Conservation (phyloP, 2,329 filamentous ascomycete species). For the Sporothrix luriei region DNA sequence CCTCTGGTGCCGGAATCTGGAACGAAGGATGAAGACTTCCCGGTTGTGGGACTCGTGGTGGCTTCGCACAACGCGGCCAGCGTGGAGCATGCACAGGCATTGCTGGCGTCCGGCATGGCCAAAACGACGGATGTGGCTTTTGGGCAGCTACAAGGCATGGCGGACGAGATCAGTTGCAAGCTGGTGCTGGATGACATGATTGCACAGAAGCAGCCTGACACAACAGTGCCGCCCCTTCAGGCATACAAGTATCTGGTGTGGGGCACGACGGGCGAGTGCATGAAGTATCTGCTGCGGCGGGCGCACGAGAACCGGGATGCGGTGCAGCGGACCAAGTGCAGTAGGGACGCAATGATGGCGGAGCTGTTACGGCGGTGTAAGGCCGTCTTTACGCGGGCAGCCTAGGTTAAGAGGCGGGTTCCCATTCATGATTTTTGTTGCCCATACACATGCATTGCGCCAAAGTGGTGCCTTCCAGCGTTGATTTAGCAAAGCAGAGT, state of each 20-base stretch:
- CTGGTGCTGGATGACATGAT: conserved; percentile 44
- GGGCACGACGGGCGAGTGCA: conserved; percentile 75
- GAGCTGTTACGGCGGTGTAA: conserved; percentile 63
- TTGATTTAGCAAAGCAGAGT: conserved; percentile 17
- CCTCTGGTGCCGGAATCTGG: conserved; percentile 49
- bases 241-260: conserved; percentile 70
- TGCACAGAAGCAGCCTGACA: conserved; percentile 27
- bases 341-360: conserved; percentile 62
- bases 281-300: conserved; percentile 76
- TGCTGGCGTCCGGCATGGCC: conserved; percentile 52
- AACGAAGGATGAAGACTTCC: conserved; percentile 49
- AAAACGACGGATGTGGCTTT: conserved; percentile 57
- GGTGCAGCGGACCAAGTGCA: conserved; percentile 63
- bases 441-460: not conserved
- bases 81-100: conserved; percentile 59
- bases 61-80: conserved; percentile 82
- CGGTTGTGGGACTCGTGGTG: conserved; percentile 66
- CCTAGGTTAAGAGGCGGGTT: not conserved
- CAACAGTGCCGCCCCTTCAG: conserved; percentile 38
- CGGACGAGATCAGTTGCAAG: conserved; percentile 81
- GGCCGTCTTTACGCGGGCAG: conserved; percentile 44
- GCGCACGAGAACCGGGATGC: conserved; percentile 76
- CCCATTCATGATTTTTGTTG: not conserved
- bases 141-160: conserved; percentile 92
- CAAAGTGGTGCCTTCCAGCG: not conserved